Evolutionary conservation across 495 filamentous ascomycete genomes (phyloP).

Genomic region (Apiosordaria backusii): DNA sequence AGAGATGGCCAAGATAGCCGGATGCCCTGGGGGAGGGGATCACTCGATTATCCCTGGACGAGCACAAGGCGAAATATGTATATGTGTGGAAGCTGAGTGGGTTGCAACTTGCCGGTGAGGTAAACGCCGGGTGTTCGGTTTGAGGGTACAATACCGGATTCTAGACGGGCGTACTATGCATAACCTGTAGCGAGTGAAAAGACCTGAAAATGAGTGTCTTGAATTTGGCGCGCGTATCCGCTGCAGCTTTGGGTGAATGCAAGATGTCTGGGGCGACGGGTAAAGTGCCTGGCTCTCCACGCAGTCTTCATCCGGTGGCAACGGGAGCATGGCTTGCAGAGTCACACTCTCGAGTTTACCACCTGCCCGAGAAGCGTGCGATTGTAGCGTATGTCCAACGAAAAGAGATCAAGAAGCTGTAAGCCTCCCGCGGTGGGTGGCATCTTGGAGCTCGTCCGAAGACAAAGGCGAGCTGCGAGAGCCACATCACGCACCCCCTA

Average conservation of each 20-base stretch:
- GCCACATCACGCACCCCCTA: not conserved
- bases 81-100: constrained; percentile 13
- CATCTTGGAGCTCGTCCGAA: constrained; percentile 11
- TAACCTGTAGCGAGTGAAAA: constrained; percentile 12
- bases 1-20: not conserved
- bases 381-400: not conserved
- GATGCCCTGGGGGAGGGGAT: not conserved
- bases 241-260: constrained; percentile 35
- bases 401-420: not conserved
- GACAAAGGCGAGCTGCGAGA: not conserved
- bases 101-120: constrained; percentile 12
- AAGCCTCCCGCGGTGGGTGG: constrained; percentile 8
- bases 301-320: constrained; percentile 30
- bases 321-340: constrained; percentile 15
- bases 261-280: constrained; percentile 33
- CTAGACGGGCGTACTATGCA: constrained; percentile 1
- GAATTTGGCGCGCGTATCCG: constrained; percentile 35
- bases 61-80: constrained; percentile 9
- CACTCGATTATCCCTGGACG: not conserved
- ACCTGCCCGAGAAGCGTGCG: not conserved
- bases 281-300: constrained; percentile 32
- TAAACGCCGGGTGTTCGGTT: constrained; percentile 20
- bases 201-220: constrained; percentile 23
- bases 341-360: constrained; percentile 15
- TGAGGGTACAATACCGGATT: constrained; percentile 7